These are phyloP conservation scores for Aquilaria malaccensis DNA, from an alignment of 345 rosid genomes.

Conservation along the genomic window DNA sequence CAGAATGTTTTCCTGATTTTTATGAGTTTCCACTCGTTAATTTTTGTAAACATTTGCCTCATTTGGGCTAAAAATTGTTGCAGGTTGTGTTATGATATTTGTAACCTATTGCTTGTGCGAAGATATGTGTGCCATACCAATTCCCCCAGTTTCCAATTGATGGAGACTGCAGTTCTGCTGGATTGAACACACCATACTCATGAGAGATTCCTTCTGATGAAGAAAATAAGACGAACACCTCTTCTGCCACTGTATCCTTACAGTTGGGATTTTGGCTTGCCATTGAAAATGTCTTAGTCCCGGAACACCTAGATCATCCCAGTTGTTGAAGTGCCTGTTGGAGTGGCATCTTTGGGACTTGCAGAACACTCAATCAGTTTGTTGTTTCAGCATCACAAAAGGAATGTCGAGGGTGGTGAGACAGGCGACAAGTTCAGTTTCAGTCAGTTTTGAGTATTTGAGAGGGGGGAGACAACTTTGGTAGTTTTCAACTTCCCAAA, in stretches of 20 bases:
- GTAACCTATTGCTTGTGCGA: no score
- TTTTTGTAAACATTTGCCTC: slow-evolving; percentile 56
- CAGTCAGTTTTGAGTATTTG: slow-evolving; percentile 34
- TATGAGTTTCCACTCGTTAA: no score
- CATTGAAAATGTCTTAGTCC: slow-evolving; percentile 50
- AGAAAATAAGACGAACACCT: slow-evolving; percentile 53
- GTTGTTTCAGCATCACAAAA: slow-evolving; percentile 60
- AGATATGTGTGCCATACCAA: slow-evolving; percentile 42
- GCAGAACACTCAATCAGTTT: slow-evolving; percentile 48
- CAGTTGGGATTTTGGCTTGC: slow-evolving; percentile 88
- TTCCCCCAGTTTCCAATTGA: slow-evolving; percentile 80
- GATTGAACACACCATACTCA: slow-evolving; percentile 59
- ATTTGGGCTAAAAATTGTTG: slow-evolving; percentile 78
- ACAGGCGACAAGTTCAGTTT: slow-evolving; percentile 34
- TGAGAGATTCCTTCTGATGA: slow-evolving; percentile 86
- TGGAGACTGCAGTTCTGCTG: slow-evolving; percentile 71
- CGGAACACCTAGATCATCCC: slow-evolving; percentile 57
- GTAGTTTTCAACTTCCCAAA: slow-evolving; percentile 80
- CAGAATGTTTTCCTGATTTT: no score
- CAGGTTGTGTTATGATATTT: slow-evolving; percentile 17
- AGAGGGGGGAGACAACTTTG: slow-evolving; percentile 62
- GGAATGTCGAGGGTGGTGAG: slow-evolving; percentile 38
- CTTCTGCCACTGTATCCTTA: slow-evolving; percentile 62
- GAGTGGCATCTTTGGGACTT: slow-evolving; percentile 49
- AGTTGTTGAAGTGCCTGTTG: slow-evolving; percentile 44